phyloP scores from a whole-genome alignment of 108 stramenopile species.

The Chaetoceros muelleri region DNA sequence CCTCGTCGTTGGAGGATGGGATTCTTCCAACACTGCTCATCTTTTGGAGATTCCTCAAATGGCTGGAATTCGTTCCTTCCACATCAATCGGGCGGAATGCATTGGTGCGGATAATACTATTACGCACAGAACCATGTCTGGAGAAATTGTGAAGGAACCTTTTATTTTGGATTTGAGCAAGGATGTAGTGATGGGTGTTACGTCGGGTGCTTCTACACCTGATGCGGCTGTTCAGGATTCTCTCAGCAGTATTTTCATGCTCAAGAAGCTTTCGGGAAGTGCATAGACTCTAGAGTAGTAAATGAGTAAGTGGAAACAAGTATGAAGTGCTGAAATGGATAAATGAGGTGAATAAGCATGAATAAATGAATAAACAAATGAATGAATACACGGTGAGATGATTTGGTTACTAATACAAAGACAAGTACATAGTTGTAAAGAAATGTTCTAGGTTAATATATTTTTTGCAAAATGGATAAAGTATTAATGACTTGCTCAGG shows the following conservation, averaged over 20 bases:
- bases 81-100: slow-evolving; percentile 87
- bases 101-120: slow-evolving; percentile 84
- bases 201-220: slow-evolving; percentile 94
- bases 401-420: no score
- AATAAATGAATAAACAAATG: no score
- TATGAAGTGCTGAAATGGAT: no score
- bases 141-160: slow-evolving; percentile 77
- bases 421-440: no score
- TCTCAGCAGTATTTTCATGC: slow-evolving; percentile 75
- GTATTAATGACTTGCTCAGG: no score
- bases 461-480: no score
- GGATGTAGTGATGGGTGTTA: slow-evolving; percentile 85
- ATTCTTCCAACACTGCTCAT: slow-evolving; percentile 95
- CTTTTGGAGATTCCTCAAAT: slow-evolving; percentile 86
- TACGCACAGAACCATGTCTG: slow-evolving; percentile 69
- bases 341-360: no score
- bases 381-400: no score
- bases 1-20: slow-evolving; percentile 93
- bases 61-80: slow-evolving; percentile 77
- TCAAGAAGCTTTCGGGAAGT: slow-evolving; percentile 60
- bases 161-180: slow-evolving; percentile 56
- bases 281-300: no score
- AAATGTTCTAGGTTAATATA: no score
- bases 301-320: no score
- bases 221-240: slow-evolving; percentile 82